Evolutionary conservation across 257 asterid species (phyloP).

Genomic region (Nicotiana noctiflora): DNA sequence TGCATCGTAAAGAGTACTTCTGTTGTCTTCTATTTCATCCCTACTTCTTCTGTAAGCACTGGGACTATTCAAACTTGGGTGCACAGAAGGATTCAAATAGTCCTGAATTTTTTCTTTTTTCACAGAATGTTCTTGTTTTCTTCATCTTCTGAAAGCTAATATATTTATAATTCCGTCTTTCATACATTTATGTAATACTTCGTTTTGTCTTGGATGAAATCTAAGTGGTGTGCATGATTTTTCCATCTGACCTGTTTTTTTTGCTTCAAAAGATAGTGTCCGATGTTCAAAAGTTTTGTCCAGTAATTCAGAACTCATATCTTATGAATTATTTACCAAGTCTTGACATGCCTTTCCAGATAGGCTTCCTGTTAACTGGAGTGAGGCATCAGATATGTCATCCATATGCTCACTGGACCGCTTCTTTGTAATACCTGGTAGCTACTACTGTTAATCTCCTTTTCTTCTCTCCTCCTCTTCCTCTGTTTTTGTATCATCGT

Average conservation of each 20-base stretch:
- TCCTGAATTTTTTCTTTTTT: not conserved
- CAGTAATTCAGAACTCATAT: conserved; percentile 7
- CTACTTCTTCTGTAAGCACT: not conserved
- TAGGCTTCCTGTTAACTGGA: conserved; percentile 79
- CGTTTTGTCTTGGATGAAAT: not conserved
- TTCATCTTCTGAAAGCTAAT: not conserved
- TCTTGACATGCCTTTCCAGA: conserved; percentile 36
- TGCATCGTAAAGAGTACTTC: not conserved
- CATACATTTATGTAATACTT: not conserved
- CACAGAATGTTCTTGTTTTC: not conserved
- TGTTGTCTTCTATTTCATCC: not conserved
- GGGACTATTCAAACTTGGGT: not conserved
- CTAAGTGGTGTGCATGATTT: not conserved
- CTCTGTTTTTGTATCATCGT: conserved; percentile 3
- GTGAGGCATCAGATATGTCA: conserved; percentile 64
- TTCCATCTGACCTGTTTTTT: not conserved
- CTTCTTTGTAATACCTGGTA: conserved; percentile 90
- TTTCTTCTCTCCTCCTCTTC: not conserved
- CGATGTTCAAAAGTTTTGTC: conserved; percentile 4
- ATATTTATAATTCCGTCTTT: not conserved
- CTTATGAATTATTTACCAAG: conserved; percentile 10
- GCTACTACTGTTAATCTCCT: not conserved
- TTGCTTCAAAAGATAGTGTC: conserved; percentile 8
- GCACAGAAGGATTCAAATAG: not conserved
- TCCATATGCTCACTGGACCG: conserved; percentile 74